Conservation (phyloP, 2,329 filamentous ascomycete species). For the Fusarium burgessii region DNA sequence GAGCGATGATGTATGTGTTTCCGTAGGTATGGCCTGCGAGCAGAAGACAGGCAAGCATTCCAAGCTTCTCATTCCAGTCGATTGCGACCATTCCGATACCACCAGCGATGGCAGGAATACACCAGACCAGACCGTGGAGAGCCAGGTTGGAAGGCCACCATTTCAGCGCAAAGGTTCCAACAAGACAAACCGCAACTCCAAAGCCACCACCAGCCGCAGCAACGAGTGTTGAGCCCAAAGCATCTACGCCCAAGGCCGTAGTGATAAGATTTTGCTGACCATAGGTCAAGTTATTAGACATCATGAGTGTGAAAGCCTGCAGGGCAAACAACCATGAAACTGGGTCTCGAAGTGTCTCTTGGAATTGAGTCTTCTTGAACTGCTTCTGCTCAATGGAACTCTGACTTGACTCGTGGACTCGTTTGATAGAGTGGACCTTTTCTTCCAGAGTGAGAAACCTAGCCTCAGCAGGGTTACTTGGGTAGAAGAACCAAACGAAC, state of each 20-base stretch:
- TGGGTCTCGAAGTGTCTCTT: slow-evolving; percentile 47
- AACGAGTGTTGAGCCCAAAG: slow-evolving; percentile 55
- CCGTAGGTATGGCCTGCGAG: slow-evolving; percentile 52
- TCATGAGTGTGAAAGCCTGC: slow-evolving; percentile 51
- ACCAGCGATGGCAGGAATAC: slow-evolving; percentile 43
- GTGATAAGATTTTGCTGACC: slow-evolving; percentile 55
- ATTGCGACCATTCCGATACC: slow-evolving; percentile 48
- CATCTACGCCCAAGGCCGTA: slow-evolving; percentile 51
- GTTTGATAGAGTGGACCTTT: slow-evolving; percentile 52
- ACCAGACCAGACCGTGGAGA: slow-evolving; percentile 47
- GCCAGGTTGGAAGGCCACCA: slow-evolving; percentile 50
- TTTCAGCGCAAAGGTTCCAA: slow-evolving; percentile 48
- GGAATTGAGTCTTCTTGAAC: slow-evolving; percentile 50
- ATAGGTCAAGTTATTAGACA: slow-evolving; percentile 55
- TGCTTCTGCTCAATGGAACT: slow-evolving; percentile 54
- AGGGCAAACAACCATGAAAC: slow-evolving; percentile 50
- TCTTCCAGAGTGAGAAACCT: slow-evolving; percentile 56
- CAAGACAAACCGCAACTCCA: slow-evolving; percentile 48
- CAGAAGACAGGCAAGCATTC: slow-evolving; percentile 44
- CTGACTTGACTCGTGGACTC: slow-evolving; percentile 50
- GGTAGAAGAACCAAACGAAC: slow-evolving; percentile 53
- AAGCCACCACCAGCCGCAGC: slow-evolving; percentile 54
- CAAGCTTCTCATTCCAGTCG: slow-evolving; percentile 42
- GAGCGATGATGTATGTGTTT: slow-evolving; percentile 24
- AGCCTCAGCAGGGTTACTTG: slow-evolving; percentile 54